Evolutionary conservation across 805 yeast genomes (phyloP), one percentile per base, ranked within the genome.

Genomic region (Barnettozyma sp.): DNA sequence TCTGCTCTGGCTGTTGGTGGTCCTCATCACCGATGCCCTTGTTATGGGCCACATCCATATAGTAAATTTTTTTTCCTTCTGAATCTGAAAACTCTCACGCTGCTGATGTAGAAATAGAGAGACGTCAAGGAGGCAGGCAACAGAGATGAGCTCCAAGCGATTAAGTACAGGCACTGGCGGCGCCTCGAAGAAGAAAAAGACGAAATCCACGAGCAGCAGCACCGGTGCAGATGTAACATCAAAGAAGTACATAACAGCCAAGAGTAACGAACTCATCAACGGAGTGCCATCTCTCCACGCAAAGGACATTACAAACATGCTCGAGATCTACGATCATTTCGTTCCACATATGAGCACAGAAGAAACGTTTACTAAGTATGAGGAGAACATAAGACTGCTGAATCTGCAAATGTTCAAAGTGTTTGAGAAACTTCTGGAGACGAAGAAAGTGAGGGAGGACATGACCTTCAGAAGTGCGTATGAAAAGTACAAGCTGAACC

Each of bases 391-490:
- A 1, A 45, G 56, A 40, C 28, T 46, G 12, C 29, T 54, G 30
- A 50, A 48, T 19, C 18, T 49, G 1, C 46, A 48, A 18, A 13
- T 44, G 3, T 45, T 47, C 27, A 52, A 49, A 22, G 34, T 52
- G 11, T 53, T 53, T 37, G 53, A 47, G 26, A 42, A 40, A 18
- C 23, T 49, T 13, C 50, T 51, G 19, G 41, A 42, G 13, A n/a
- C 19, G 10, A 34, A 41, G 20, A 38, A 35, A 23, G 19, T 50
- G 1, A 33, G 18, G 9, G 22, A 39, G 0, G 69, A 69, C 22
- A 65, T 68, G 44, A 83, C 94, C 90, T 55, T 84, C 25, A 63
- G 65, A 37, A 68, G 71, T 33, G 68, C 71, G 37, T 82, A 82
- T 58, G 68, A 68, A 25, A 57, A 61, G 16, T 82, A 63, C 59